phyloP scores from a whole-genome alignment of 805 yeast species.

The Monosporozyma yasuniensis region DNA sequence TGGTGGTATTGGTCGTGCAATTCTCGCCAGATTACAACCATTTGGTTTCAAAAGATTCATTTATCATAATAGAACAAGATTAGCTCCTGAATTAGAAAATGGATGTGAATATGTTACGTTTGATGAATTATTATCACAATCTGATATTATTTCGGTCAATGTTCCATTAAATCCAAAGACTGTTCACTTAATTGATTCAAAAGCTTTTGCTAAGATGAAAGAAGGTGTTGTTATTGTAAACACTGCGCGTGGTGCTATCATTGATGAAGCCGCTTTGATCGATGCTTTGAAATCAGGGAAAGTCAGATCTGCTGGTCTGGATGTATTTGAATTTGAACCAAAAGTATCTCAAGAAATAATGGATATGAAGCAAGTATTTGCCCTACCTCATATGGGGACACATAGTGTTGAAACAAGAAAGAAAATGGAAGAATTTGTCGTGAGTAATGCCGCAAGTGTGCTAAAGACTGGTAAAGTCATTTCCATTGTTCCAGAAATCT shows the following conservation, averaged over 20 bases:
- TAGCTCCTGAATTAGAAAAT: slow-evolving; percentile 53
- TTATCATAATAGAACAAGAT: slow-evolving; percentile 60
- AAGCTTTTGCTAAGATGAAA: slow-evolving; percentile 59
- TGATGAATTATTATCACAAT: slow-evolving; percentile 53
- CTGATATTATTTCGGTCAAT: slow-evolving; percentile 68
- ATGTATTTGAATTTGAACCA: slow-evolving; percentile 73
- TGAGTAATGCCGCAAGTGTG: slow-evolving; percentile 54
- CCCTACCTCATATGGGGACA: slow-evolving; percentile 88
- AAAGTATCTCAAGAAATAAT: slow-evolving; percentile 54
- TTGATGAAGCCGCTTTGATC: slow-evolving; percentile 54
- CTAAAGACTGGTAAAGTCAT: slow-evolving; percentile 59
- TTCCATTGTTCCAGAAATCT: slow-evolving; percentile 75
- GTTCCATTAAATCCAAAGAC: slow-evolving; percentile 71
- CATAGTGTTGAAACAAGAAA: slow-evolving; percentile 63
- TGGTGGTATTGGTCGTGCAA: slow-evolving; percentile 86
- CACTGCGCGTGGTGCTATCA: slow-evolving; percentile 83
- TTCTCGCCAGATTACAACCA: slow-evolving; percentile 60
- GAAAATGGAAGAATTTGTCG: slow-evolving; percentile 74
- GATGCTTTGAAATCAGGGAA: slow-evolving; percentile 53
- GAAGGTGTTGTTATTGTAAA: slow-evolving; percentile 67
- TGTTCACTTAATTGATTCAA: slow-evolving; percentile 55
- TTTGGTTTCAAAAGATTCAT: slow-evolving; percentile 66
- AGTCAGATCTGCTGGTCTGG: slow-evolving; percentile 60
- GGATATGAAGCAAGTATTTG: slow-evolving; percentile 57
- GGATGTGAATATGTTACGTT: slow-evolving; percentile 63